These are phyloP conservation scores for Ilyonectria sp. DNA, from an alignment of 2,329 filamentous ascomycete genomes.

Conservation along the genomic window DNA sequence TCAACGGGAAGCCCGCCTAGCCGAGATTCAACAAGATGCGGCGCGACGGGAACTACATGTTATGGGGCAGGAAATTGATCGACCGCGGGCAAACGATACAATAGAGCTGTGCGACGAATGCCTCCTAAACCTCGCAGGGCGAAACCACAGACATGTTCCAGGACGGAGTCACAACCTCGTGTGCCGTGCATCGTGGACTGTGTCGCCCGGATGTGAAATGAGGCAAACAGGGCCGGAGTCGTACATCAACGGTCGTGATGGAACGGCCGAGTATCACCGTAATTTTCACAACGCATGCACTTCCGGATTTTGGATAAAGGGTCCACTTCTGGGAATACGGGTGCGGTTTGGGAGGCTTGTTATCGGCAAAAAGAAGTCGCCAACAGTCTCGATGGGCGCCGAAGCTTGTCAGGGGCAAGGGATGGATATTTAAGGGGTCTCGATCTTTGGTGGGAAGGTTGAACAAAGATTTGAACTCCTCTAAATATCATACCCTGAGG, in stretches of 20 bases:
- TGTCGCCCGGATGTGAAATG: conserved; percentile 41
- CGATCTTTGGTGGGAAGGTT: background rate
- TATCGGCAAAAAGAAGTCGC: background rate
- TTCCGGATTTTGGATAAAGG: background rate
- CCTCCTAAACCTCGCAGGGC: conserved; percentile 32
- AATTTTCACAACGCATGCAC: conserved; percentile 32
- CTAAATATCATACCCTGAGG: background rate
- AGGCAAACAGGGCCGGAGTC: conserved; percentile 46
- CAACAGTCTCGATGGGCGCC: background rate
- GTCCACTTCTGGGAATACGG: conserved; percentile 9
- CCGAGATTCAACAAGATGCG: conserved; percentile 8
- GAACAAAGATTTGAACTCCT: background rate
- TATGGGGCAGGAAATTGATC: conserved; percentile 30
- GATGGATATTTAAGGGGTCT: background rate
- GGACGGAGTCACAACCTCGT: conserved; percentile 32
- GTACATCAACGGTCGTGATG: conserved; percentile 46
- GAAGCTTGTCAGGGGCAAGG: background rate
- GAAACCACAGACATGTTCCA: conserved; percentile 39
- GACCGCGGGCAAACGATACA: conserved; percentile 35
- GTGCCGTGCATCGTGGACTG: conserved; percentile 25
- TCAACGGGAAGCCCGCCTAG: conserved; percentile 1
- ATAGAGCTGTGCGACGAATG: conserved; percentile 41
- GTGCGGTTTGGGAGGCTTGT: background rate
- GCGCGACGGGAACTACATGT: conserved; percentile 8
- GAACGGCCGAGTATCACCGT: conserved; percentile 41